Evolutionary conservation across 1,284 basidiomycete genomes (phyloP).

Genomic region (Lentinula novae-zelandiae): DNA sequence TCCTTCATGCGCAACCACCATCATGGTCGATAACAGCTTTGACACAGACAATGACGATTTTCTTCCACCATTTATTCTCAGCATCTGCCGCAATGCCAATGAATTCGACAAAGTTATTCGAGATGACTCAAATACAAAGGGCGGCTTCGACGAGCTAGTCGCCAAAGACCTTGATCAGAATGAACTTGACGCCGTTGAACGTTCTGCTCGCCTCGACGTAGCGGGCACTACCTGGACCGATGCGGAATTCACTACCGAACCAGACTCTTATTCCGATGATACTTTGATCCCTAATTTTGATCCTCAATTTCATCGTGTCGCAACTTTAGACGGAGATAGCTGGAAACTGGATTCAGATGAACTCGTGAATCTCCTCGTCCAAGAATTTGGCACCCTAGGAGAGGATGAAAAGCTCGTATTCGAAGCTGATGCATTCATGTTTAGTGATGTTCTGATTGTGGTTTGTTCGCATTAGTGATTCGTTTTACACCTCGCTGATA

Average conservation of each 20-base stretch:
- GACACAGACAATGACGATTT: slow-evolving; percentile 6
- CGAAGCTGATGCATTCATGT: slow-evolving; percentile 49
- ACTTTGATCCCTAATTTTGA: not conserved
- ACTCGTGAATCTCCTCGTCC: slow-evolving; percentile 35
- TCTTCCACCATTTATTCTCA: not conserved
- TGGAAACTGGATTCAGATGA: slow-evolving; percentile 33
- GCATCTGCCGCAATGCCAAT: slow-evolving; percentile 7
- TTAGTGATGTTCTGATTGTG: slow-evolving; percentile 47
- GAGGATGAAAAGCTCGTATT: slow-evolving; percentile 48
- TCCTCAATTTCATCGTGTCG: slow-evolving; percentile 14
- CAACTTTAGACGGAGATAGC: slow-evolving; percentile 21
- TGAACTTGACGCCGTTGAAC: slow-evolving; percentile 30
- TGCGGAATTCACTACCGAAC: slow-evolving; percentile 22
- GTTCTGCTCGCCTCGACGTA: slow-evolving; percentile 34
- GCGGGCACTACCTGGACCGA: slow-evolving; percentile 28
- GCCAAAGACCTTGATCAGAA: slow-evolving; percentile 30
- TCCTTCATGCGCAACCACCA: not conserved
- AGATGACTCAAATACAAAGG: not conserved
- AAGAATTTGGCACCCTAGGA: slow-evolving; percentile 47
- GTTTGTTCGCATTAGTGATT: slow-evolving; percentile 25
- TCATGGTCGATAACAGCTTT: not conserved
- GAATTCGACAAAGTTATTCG: slow-evolving; percentile 8
- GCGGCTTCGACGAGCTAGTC: slow-evolving; percentile 37
- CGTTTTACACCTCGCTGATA: not conserved
- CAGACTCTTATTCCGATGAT: slow-evolving; percentile 10